These are phyloP conservation scores for Tephrocybe sp. DNA, from an alignment of 768 basidiomycete genomes.

Conservation along the genomic window DNA sequence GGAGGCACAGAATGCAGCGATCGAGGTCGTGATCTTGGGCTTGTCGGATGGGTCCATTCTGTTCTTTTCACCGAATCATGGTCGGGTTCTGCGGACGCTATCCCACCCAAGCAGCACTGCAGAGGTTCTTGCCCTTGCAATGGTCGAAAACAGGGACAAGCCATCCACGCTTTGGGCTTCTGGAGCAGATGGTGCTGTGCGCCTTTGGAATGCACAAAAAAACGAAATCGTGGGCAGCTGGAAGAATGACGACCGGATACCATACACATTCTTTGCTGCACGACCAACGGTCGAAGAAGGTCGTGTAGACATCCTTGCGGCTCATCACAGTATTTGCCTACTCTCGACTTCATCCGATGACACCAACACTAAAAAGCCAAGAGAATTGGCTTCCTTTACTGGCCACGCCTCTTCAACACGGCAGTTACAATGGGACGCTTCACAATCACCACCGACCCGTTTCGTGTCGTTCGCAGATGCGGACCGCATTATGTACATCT, in stretches of 20 bases:
- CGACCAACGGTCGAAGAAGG: constrained; percentile 40
- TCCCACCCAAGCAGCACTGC: constrained; percentile 55
- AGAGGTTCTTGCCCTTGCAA: constrained; percentile 49
- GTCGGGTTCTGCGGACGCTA: constrained; percentile 52
- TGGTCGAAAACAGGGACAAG: constrained; percentile 28
- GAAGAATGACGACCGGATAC: constrained; percentile 59
- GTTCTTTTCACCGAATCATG: constrained; percentile 64
- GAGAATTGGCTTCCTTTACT: constrained; percentile 51
- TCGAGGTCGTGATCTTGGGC: constrained; percentile 54
- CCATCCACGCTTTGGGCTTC: constrained; percentile 52
- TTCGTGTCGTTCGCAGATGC: constrained; percentile 63
- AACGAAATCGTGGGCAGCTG: constrained; percentile 48
- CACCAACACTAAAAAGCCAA: constrained; percentile 39
- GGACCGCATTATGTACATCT: constrained; percentile 63
- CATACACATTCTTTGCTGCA: constrained; percentile 52
- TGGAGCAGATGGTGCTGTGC: constrained; percentile 54
- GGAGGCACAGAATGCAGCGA: constrained; percentile 23
- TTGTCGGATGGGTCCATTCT: constrained; percentile 59
- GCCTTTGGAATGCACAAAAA: constrained; percentile 56
- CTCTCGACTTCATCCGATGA: constrained; percentile 34
- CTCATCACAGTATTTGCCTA: constrained; percentile 60
- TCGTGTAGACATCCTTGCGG: constrained; percentile 49
- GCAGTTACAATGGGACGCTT: constrained; percentile 50
- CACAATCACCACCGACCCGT: constrained; percentile 36
- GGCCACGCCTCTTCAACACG: constrained; percentile 64